Evolutionary conservation across 495 filamentous ascomycete species (phyloP).

Genomic region (Xylaria intraflava): DNA sequence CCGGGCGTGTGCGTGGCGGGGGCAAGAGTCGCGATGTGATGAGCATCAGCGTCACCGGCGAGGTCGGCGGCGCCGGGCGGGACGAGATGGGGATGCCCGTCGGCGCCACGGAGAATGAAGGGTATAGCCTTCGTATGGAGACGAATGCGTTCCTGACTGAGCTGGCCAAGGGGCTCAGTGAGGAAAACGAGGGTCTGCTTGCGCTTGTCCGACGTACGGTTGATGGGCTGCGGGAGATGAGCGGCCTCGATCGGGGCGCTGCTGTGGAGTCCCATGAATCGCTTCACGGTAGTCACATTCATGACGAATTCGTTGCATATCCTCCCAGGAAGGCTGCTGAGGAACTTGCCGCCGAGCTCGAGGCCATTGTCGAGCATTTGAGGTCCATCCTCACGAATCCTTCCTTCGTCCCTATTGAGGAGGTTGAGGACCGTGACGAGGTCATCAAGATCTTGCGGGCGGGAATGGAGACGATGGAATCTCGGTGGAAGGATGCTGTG

Average conservation of each 20-base stretch:
- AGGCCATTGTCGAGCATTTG: constrained; percentile 68
- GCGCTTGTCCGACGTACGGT: constrained; percentile 64
- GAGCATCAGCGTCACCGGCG: constrained; percentile 49
- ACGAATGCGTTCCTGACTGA: constrained; percentile 89
- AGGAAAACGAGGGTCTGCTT: constrained; percentile 86
- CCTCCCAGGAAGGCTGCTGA: constrained; percentile 55
- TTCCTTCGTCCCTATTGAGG: constrained; percentile 91
- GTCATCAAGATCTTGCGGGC: constrained; percentile 75
- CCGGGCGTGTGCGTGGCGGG: constrained; percentile 40
- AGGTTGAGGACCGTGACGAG: constrained; percentile 83
- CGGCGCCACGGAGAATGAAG: constrained; percentile 48
- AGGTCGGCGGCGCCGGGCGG: constrained; percentile 31
- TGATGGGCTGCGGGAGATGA: constrained; percentile 66
- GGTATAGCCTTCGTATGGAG: constrained; percentile 73
- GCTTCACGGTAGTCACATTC: constrained; percentile 26
- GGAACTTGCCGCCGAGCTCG: constrained; percentile 64
- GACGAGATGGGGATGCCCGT: constrained; percentile 30
- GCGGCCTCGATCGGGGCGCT: constrained; percentile 55
- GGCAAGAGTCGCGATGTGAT: constrained; percentile 45
- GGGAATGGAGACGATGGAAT: constrained; percentile 88
- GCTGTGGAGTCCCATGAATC: constrained; percentile 39
- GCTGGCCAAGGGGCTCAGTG: constrained; percentile 77
- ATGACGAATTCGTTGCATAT: constrained; percentile 37
- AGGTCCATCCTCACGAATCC: constrained; percentile 83
- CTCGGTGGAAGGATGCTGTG: constrained; percentile 81